Base-by-base conservation (phyloP, 768 basidiomycete genomes). In the Amanita thiersii region DNA sequence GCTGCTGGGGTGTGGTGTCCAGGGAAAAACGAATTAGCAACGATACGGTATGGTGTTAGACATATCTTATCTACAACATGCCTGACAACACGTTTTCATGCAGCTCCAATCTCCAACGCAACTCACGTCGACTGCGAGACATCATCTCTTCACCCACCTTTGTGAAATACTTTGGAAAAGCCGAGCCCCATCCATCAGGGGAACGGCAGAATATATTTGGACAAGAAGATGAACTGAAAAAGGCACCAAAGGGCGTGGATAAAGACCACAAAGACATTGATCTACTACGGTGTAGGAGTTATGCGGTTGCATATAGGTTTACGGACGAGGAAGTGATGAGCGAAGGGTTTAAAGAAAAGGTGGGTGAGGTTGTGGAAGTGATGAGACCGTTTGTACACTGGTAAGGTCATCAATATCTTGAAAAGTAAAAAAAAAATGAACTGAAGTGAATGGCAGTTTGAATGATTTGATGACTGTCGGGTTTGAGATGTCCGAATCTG, bases 211-310 rank as follows among this genome's bases (percentile, higher is more conserved):
- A 72, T 53, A 76, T 99, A 1, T 99, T 93, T 58, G 93, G 94
- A 0, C 56, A 60, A 43, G 89, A 93, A 2, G 92, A 90, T 50
- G 82, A 90, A 55, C 64, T 96, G 21, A 97, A 96, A 64, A 79
- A 77, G 0, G 88, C 91, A 4, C 93, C 93, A 1, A 97, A 96
- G 54, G 93, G 91, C 0, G 63, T 94, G 6, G 75, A 76, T 39
- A 98, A 91, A 61, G 72, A 71, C 21, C 91, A 97, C 46, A 86
- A 83, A 58, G 90, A 97, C 56, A 97, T 99, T 49, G 93, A 94
- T 57, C 62, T 98, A 37, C 63, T 99, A 47, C 88, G 87, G 59
- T 82, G 86, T 46, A 77, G 90, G 18, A 79, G 81, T 12, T 77
- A 89, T 24, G 80, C 72, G 2, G 87, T 93, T 2, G 56, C 72